Percentiles rank a stretch among this genome's conserved stretches.
Evolutionary conservation across 805 yeast species (phyloP).

Genomic region (Clavispora fructus): DNA sequence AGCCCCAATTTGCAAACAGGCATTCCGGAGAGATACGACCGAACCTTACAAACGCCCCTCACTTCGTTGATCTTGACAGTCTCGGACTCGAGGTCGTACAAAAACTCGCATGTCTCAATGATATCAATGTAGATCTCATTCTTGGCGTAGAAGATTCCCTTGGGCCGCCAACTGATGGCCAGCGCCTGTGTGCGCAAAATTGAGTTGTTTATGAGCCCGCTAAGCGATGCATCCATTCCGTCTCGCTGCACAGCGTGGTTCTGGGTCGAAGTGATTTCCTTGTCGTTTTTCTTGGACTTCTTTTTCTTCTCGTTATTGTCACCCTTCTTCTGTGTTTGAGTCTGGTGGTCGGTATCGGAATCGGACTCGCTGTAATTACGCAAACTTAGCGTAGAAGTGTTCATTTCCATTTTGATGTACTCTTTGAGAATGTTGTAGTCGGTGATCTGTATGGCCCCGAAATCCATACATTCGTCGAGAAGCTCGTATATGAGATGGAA

Average conservation of each 20-base stretch:
- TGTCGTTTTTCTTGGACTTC: constrained; percentile 2
- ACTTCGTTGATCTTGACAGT: constrained; percentile 28
- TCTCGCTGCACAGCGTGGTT: constrained; percentile 34
- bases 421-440: constrained; percentile 75
- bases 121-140: constrained; percentile 41
- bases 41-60: constrained; percentile 29
- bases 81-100: constrained; percentile 26
- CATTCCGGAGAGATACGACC: constrained; percentile 41
- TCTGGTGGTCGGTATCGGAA: constrained; percentile 6
- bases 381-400: constrained; percentile 6
- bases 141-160: constrained; percentile 40
- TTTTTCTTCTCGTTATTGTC: constrained; percentile 7
- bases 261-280: constrained; percentile 24
- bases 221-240: constrained; percentile 19
- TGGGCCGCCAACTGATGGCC: constrained; percentile 42
- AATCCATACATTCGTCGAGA: constrained; percentile 87
- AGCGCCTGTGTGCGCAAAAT: constrained; percentile 74
- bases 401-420: constrained; percentile 57
- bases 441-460: constrained; percentile 80
- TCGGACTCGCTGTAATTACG: constrained; percentile 7
- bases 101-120: constrained; percentile 34
- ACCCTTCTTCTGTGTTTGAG: neutral
- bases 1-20: constrained; percentile 38
- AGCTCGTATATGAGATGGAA: constrained; percentile 70
- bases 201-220: constrained; percentile 49